A percentile compares a stretch with the other conserved stretches of the same genome.
These are phyloP conservation scores for Sindora glabra DNA, from an alignment of 306 rosid genomes.

Conservation along the genomic window DNA sequence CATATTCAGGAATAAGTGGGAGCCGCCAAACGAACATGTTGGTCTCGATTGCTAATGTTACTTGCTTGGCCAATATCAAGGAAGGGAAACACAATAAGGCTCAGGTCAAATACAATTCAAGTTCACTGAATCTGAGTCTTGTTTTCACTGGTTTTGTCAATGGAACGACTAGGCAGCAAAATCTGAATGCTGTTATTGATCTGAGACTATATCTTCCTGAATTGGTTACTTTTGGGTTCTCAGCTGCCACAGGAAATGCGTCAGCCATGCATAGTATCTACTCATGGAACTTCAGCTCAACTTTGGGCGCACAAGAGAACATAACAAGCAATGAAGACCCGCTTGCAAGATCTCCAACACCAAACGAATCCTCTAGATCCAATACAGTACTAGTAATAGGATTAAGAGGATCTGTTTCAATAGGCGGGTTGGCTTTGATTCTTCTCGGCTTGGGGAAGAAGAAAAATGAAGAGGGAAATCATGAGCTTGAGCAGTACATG, in stretches of 20 bases:
- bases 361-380: no score
- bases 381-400: background rate
- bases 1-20: background rate
- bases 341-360: background rate
- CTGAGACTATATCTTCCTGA: constrained; percentile 9
- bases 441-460: background rate
- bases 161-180: background rate
- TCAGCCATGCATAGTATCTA: background rate
- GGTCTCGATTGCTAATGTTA: constrained; percentile 29
- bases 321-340: background rate
- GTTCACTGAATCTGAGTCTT: constrained; percentile 6
- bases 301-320: background rate
- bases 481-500: background rate
- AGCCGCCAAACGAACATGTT: constrained; percentile 24
- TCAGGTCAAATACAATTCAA: constrained; percentile 27
- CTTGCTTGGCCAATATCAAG: constrained; percentile 18
- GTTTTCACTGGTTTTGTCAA: background rate
- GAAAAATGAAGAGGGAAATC: background rate
- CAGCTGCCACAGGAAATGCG: background rate
- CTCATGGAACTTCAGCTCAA: background rate
- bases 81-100: constrained; percentile 20
- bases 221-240: constrained; percentile 15
- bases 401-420: background rate
- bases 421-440: background rate
- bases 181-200: background rate